Evolutionary conservation across 192 early-diverging fungal genomes (phyloP).

Genomic region (Piromyces sp.): DNA sequence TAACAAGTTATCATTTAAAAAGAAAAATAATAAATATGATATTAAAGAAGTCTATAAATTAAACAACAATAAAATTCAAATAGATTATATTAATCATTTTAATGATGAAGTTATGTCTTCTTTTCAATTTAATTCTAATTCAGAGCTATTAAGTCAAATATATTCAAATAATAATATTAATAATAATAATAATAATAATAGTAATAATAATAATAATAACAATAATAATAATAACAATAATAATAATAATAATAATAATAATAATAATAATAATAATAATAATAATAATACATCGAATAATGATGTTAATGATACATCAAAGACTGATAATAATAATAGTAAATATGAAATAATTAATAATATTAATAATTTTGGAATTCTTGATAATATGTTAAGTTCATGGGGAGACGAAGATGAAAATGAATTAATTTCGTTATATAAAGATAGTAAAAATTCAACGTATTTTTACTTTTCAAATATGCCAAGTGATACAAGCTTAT

Average conservation of each 20-base stretch:
- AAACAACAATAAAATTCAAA: neutral
- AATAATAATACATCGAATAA: neutral
- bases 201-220: neutral
- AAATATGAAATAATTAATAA: neutral
- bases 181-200: neutral
- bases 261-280: neutral
- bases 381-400: neutral
- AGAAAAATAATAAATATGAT: neutral
- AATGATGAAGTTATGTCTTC: neutral
- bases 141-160: neutral
- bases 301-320: neutral
- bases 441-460: neutral
- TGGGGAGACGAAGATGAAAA: neutral
- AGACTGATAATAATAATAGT: neutral
- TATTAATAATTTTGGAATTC: neutral
- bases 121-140: neutral
- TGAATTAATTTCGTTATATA: neutral
- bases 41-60: neutral
- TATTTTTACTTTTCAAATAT: neutral
- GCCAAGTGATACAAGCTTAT: neutral
- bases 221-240: neutral
- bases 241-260: neutral
- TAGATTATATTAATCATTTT: neutral
- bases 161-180: neutral
- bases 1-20: neutral